A percentile compares a stretch with the other conserved stretches of the same genome.
Conservation (phyloP, 768 basidiomycete species). For the Amanita molliuscula region DNA sequence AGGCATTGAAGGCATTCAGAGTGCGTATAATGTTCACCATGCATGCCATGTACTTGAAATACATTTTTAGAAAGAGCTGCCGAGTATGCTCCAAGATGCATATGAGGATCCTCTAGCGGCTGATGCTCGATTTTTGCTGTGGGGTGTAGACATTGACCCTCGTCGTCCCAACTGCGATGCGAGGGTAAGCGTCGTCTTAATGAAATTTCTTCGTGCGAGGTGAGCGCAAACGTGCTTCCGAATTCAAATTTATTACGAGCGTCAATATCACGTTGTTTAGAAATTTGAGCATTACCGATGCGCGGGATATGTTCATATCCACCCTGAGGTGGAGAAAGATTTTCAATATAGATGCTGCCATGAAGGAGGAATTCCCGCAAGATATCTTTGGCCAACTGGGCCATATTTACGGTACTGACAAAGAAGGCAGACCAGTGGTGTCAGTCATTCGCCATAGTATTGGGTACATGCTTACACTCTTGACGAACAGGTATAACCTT, state of each 20-base stretch:
- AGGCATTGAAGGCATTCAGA: constrained; percentile 55
- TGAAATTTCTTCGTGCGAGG: constrained; percentile 80
- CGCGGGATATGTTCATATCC: constrained; percentile 53
- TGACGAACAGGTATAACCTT: constrained; percentile 52
- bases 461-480: background rate
- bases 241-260: background rate
- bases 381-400: constrained; percentile 59
- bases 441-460: constrained; percentile 22
- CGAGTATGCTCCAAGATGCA: constrained; percentile 45
- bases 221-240: constrained; percentile 14
- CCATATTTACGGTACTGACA: constrained; percentile 59
- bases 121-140: constrained; percentile 43
- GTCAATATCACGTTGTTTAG: constrained; percentile 17
- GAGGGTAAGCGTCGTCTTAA: constrained; percentile 60
- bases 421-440: constrained; percentile 59
- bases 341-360: constrained; percentile 48
- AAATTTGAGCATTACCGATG: constrained; percentile 41
- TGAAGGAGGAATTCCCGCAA: constrained; percentile 51
- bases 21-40: constrained; percentile 24
- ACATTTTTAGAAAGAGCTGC: constrained; percentile 26
- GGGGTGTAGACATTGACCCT: constrained; percentile 68
- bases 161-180: constrained; percentile 40
- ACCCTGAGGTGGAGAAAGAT: constrained; percentile 65
- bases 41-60: background rate
- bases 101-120: constrained; percentile 48